phyloP scores from a whole-genome alignment of 306 rosid genomes.

The Vigna trinervia region DNA sequence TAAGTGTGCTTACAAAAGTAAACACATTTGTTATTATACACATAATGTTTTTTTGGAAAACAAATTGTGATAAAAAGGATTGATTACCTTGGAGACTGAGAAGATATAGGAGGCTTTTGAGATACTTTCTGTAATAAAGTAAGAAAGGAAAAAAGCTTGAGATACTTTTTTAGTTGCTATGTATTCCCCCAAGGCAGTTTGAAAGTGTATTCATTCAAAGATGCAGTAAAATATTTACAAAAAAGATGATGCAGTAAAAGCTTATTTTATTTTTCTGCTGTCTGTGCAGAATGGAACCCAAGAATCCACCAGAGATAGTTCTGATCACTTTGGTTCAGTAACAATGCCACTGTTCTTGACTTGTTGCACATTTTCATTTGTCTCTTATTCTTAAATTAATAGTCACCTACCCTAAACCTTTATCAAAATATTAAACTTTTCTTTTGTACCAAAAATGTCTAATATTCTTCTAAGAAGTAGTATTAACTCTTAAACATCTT shows the following conservation, averaged over 20 bases:
- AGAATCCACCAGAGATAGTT: conserved; percentile 17
- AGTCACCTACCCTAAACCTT: background rate
- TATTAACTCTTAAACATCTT: no score
- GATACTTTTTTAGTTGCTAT: conserved; percentile 36
- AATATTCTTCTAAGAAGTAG: background rate
- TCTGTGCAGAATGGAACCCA: conserved; percentile 34
- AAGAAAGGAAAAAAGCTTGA: conserved; percentile 37
- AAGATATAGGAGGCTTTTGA: conserved; percentile 34
- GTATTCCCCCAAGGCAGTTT: conserved; percentile 31
- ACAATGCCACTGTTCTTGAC: background rate
- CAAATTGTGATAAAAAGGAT: background rate
- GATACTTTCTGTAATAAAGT: conserved; percentile 38
- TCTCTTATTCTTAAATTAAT: background rate
- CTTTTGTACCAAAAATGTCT: background rate
- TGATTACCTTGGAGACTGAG: conserved; percentile 11
- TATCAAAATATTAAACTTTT: background rate
- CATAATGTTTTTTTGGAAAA: background rate
- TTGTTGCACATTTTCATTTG: conserved; percentile 20
- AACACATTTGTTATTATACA: background rate
- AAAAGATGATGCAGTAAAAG: conserved; percentile 30
- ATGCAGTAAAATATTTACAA: conserved; percentile 14
- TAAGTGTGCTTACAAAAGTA: background rate
- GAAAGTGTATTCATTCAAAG: conserved; percentile 42
- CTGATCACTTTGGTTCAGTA: background rate
- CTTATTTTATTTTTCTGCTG: conserved; percentile 38